Evolutionary conservation across 192 early-diverging fungal species (phyloP).

Genomic region (Backusella sp.): DNA sequence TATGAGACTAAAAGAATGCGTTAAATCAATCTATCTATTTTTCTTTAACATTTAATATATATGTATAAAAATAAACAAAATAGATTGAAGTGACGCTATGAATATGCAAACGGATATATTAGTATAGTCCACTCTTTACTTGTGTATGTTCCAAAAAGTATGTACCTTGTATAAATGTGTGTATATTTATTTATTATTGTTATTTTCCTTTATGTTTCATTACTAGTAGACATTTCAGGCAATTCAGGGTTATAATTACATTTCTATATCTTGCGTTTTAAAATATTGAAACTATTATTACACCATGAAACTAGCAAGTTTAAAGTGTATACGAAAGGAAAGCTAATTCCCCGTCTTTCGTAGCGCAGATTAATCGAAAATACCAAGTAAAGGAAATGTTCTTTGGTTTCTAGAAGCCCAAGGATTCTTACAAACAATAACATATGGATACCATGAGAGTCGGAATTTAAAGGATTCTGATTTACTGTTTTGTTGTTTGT

Average conservation of each 20-base stretch:
- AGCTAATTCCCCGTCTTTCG: neutral
- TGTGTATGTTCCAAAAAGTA: no score
- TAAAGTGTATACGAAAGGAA: neutral
- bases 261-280: neutral
- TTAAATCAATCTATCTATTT: neutral
- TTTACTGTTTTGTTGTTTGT: conserved; percentile 7
- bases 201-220: neutral
- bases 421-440: neutral
- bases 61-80: neutral
- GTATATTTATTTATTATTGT: neutral
- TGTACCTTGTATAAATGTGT: neutral
- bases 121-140: no score
- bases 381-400: neutral
- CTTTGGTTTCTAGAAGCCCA: neutral
- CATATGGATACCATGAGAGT: neutral
- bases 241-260: conserved; percentile 4
- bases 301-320: no score
- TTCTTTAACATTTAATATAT: neutral
- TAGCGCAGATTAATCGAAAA: neutral
- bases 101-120: no score
- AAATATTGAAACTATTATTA: neutral
- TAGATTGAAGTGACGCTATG: neutral
- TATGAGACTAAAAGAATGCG: conserved; percentile 2
- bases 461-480: neutral
- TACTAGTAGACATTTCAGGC: neutral